These are phyloP conservation scores for Pinus albicaulis DNA, from an alignment of 75 land plant species.

Conservation along the genomic window DNA sequence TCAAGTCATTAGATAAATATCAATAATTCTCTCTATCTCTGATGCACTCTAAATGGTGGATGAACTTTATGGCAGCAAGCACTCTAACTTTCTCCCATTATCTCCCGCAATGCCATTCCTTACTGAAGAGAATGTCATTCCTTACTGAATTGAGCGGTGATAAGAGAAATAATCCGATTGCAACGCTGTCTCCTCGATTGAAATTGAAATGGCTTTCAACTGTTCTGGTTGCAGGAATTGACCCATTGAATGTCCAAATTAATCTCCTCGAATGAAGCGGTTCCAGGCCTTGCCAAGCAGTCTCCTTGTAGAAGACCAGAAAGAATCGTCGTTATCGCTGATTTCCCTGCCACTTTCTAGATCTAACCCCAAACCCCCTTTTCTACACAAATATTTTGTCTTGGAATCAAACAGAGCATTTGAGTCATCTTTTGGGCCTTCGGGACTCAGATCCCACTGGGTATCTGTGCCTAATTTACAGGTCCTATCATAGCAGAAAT, in stretches of 20 bases:
- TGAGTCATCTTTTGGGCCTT: background rate
- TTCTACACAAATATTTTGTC: background rate
- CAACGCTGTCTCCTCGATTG: too few relatives aligned
- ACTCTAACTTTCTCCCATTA: too few relatives aligned
- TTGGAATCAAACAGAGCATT: background rate
- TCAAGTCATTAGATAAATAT: too few relatives aligned
- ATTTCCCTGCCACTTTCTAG: constrained; percentile 2
- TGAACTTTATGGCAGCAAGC: too few relatives aligned
- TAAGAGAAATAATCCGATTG: too few relatives aligned
- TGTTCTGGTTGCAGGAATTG: background rate
- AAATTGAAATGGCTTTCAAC: background rate
- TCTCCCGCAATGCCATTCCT: too few relatives aligned
- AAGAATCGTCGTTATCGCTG: background rate
- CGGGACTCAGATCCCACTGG: background rate
- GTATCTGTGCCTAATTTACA: background rate
- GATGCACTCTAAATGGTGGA: too few relatives aligned
- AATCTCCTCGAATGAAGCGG: background rate
- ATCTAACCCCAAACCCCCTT: background rate
- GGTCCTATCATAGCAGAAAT: background rate
- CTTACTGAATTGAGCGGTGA: too few relatives aligned
- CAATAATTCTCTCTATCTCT: too few relatives aligned
- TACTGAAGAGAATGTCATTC: too few relatives aligned
- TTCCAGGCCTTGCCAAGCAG: background rate
- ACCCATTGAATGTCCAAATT: background rate
- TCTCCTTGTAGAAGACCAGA: constrained; percentile 2